phyloP scores from a whole-genome alignment of 108 stramenopile genomes.

The Aurantiochytrium sp. region DNA sequence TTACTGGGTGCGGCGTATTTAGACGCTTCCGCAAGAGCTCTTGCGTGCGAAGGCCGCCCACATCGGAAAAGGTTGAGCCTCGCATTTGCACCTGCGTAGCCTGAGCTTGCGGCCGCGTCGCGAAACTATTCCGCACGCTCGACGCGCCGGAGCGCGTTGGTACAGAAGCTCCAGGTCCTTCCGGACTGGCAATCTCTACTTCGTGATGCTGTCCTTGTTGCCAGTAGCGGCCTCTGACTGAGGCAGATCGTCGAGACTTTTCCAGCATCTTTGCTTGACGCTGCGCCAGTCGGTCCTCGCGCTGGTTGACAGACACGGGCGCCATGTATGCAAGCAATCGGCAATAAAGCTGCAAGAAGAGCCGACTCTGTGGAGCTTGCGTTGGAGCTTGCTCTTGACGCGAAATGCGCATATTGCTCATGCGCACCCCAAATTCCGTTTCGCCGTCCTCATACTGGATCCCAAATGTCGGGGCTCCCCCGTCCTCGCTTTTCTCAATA shows the following conservation, averaged over 20 bases:
- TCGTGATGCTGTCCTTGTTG: not conserved
- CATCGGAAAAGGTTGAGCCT: not conserved
- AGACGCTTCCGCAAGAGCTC: constrained; percentile 1
- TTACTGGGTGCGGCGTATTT: not conserved
- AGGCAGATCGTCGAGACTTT: not conserved
- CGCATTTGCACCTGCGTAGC: not conserved
- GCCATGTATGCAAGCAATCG: not conserved
- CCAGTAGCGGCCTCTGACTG: not conserved
- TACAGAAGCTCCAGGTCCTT: too few relatives aligned
- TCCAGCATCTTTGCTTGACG: not conserved
- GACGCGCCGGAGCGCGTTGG: too few relatives aligned
- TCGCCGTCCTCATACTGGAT: not conserved
- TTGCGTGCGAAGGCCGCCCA: not conserved
- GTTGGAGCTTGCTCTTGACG: not conserved
- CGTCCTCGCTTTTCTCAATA: not conserved
- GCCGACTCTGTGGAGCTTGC: not conserved
- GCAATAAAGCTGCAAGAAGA: not conserved
- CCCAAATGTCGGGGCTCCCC: not conserved
- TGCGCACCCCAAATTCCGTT: not conserved
- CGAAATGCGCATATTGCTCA: not conserved
- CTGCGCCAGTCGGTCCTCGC: not conserved
- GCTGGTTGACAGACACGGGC: not conserved
- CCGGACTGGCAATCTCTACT: not conserved
- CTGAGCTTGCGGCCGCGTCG: not conserved
- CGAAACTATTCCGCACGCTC: too few relatives aligned